These are phyloP conservation scores for Botrytis pseudocinerea DNA, from an alignment of 2,329 filamentous ascomycete species.

Conservation along the genomic window DNA sequence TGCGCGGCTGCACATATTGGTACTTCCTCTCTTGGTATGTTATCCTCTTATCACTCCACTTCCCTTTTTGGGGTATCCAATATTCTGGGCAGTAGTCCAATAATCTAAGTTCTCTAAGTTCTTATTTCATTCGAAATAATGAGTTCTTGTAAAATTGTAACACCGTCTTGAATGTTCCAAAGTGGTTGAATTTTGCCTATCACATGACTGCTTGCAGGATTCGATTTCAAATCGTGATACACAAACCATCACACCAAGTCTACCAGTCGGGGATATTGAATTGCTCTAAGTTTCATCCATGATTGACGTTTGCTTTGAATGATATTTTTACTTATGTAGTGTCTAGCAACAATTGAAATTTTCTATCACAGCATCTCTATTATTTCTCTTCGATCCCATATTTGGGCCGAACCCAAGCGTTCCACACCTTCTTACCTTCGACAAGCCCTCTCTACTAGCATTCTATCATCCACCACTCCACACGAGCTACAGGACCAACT, in stretches of 20 bases:
- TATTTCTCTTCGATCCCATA: conserved; percentile 54
- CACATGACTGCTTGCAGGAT: background rate
- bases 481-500: conserved; percentile 44
- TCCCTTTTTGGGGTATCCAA: background rate
- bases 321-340: background rate
- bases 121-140: background rate
- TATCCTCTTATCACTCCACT: background rate
- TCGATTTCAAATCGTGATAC: background rate
- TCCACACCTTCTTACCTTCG: conserved; percentile 33
- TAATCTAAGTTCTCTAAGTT: background rate
- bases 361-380: conserved; percentile 66
- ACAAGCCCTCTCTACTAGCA: conserved; percentile 31
- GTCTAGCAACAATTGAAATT: conserved; percentile 58
- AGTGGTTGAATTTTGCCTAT: background rate
- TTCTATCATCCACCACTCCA: conserved; percentile 28
- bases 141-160: background rate
- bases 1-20: conserved; percentile 29
- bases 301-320: too few species aligned
- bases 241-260: background rate
- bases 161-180: background rate
- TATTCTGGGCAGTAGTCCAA: background rate
- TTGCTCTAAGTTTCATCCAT: background rate
- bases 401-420: conserved; percentile 28
- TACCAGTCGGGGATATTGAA: background rate
- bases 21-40: conserved; percentile 29